phyloP scores from a whole-genome alignment of 225 moss, liverwort and hornwort genomes.

The Marchantia polymorpha region DNA sequence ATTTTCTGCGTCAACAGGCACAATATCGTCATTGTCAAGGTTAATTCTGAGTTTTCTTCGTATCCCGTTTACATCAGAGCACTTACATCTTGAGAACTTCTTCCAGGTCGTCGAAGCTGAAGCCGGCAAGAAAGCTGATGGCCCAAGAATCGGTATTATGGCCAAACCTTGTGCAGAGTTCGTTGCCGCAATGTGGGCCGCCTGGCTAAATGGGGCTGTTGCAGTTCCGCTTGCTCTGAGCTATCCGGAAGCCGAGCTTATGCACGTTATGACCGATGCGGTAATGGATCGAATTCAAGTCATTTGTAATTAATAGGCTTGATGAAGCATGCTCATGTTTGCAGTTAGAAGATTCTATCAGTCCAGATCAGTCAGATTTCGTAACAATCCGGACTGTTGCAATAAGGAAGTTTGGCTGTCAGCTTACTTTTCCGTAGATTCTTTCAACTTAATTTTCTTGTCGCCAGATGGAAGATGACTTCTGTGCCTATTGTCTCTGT shows the following conservation, averaged over 20 bases:
- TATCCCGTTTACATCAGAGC: background rate
- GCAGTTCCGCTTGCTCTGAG: constrained; percentile 87
- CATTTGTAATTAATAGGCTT: background rate
- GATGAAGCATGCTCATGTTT: background rate
- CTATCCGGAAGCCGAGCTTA: constrained; percentile 81
- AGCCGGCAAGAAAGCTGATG: constrained; percentile 30
- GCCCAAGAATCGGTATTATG: constrained; percentile 80
- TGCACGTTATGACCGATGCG: constrained; percentile 87
- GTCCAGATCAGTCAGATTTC: no score
- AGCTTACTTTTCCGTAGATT: background rate
- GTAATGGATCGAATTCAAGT: constrained; percentile 25
- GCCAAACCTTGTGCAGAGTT: constrained; percentile 81
- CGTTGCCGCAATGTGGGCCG: constrained; percentile 77
- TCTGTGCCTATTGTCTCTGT: no score
- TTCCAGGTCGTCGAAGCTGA: constrained; percentile 1
- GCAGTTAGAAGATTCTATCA: no score
- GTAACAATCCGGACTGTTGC: no score
- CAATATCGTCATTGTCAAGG: background rate
- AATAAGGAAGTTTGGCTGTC: background rate
- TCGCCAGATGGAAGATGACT: background rate
- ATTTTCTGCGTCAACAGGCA: background rate
- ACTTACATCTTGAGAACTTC: background rate
- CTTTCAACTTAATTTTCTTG: background rate
- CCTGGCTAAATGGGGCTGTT: constrained; percentile 88
- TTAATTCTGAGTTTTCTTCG: background rate